phyloP scores from a whole-genome alignment of 2,329 filamentous ascomycete genomes.

The Orbilia javanica region DNA sequence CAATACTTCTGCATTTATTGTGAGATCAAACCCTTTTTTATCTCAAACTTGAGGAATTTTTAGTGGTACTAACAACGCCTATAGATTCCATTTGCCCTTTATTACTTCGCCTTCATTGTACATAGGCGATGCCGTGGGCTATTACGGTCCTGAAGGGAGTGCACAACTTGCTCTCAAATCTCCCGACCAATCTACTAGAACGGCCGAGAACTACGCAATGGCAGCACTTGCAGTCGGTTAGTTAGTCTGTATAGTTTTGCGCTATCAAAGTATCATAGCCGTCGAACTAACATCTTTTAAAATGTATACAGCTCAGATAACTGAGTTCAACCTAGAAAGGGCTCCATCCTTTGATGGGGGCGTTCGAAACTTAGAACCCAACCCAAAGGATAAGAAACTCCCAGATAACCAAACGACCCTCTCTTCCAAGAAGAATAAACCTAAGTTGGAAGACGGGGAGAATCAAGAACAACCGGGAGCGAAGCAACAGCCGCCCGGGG shows the following conservation, averaged over 20 bases:
- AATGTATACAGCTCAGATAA: slow-evolving; percentile 4
- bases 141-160: neutral
- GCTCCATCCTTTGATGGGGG: neutral
- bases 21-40: neutral
- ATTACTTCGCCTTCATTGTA: neutral
- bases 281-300: neutral
- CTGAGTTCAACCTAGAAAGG: slow-evolving; percentile 7
- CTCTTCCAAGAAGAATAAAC: too few relatives aligned
- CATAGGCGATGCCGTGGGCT: neutral
- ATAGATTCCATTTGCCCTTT: slow-evolving; percentile 28
- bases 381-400: neutral
- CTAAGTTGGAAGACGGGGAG: too few relatives aligned
- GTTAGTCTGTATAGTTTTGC: too few relatives aligned
- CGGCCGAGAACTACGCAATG: slow-evolving; percentile 37
- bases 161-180: neutral
- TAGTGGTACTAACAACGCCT: too few relatives aligned
- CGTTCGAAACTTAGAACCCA: neutral
- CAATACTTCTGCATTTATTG: slow-evolving; percentile 22
- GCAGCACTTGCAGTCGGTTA: slow-evolving; percentile 37
- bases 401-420: neutral
- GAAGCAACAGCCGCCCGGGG: neutral
- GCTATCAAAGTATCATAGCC: neutral
- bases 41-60: neutral
- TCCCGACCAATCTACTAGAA: slow-evolving; percentile 7
- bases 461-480: neutral